Evolutionary conservation across 2,329 filamentous ascomycete genomes (phyloP).

Genomic region (Xylaria sp.): DNA sequence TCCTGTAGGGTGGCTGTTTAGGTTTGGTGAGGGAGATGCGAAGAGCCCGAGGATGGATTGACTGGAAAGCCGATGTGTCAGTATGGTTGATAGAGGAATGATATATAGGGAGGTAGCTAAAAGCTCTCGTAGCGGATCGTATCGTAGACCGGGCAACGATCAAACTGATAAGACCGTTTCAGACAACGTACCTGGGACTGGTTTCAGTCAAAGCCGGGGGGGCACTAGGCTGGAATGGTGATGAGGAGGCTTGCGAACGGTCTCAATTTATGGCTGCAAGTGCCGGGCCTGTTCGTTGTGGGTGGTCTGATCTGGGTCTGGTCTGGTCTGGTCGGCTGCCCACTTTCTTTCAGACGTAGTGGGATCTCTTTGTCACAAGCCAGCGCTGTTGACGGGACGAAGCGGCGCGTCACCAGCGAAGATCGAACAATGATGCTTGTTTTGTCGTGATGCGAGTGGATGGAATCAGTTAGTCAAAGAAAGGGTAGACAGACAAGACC

Average conservation of each 20-base stretch:
- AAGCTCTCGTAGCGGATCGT: neutral
- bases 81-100: neutral
- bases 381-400: too few species aligned
- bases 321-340: neutral
- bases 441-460: too few species aligned
- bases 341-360: neutral
- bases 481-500: too few species aligned
- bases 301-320: too few species aligned
- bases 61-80: neutral
- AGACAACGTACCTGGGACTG: neutral
- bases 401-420: too few species aligned
- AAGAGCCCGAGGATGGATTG: neutral
- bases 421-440: too few species aligned
- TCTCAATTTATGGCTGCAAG: neutral
- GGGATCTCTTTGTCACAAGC: too few species aligned
- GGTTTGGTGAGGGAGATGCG: neutral
- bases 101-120: neutral
- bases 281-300: neutral
- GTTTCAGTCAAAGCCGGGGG: neutral
- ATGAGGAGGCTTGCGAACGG: neutral
- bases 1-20: neutral
- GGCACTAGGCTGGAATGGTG: neutral
- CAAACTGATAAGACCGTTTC: neutral
- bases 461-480: too few species aligned
- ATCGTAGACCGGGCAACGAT: neutral